Base-by-base conservation (phyloP, 2,329 filamentous ascomycete genomes). In the Penicillium crustosum region DNA sequence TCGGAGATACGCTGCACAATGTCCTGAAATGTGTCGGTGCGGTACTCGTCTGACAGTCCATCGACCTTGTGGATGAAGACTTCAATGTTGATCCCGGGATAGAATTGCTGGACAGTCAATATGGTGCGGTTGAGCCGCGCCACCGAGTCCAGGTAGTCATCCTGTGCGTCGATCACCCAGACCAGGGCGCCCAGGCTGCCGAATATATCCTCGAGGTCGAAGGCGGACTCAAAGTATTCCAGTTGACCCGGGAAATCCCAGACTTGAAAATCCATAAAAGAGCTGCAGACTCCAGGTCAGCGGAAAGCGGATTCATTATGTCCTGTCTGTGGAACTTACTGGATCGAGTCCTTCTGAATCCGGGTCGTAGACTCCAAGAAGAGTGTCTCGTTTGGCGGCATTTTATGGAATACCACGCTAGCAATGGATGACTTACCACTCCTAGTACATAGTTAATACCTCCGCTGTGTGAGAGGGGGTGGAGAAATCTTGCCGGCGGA, bases 51-150 rank as follows among this genome's bases (percentile, higher is more conserved):
- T 29, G 91, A 94, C 17, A 99, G 82, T n/a, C 93, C 93, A 72
- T 99, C 94, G 35, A 97, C 93, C 75, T 99, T 99, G 83, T 99
- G 94, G 68, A 99, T 96, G 76, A 99, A 97, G 50, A 99, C 93
- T 73, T 97, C 93, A 64, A 99, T 90, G 75, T 97, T 96, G 77
- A 97, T 94, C 71, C 91, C 89, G 2, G 93, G 93, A 71, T 96
- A 97, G 60, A 86, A 87, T 64, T 91, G 87, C 72, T 96, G 91
- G 2, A 99, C 85, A 64, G 91, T 90, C 57, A 97, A 81, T 61
- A 97, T 96, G 8, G 93, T 96, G 54, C 86, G 82, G 75, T 96
- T 96, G 29, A 99, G 85, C 9, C 91, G 88, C 53, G 86, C 86
- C 48, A 99, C 90, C 19, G 93, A 90, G 73, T 97, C 92, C 55